Evolutionary conservation across 805 yeast species (phyloP).

Genomic region (Saccharomycopsis sp.): DNA sequence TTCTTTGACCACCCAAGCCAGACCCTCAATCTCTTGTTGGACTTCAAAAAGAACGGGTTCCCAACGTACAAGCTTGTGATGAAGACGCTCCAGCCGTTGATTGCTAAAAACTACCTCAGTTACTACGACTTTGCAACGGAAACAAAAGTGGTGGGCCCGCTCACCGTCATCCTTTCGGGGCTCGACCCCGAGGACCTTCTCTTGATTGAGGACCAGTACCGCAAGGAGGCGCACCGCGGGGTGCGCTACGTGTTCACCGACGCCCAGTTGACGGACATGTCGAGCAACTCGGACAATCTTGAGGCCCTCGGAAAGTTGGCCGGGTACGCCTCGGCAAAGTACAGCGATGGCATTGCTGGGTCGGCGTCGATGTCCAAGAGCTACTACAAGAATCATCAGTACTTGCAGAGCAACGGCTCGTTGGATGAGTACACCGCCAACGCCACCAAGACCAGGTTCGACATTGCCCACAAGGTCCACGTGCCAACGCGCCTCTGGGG

Average conservation of each 20-base stretch:
- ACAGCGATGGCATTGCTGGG: constrained; percentile 1
- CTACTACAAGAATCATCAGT: constrained; percentile 9
- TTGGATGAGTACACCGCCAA: constrained; percentile 7
- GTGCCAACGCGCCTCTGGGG: constrained; percentile 12
- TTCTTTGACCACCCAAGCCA: constrained; percentile 39
- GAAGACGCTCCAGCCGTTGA: constrained; percentile 38
- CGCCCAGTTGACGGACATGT: constrained; percentile 24
- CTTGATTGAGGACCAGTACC: constrained; percentile 20
- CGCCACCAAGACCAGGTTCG: constrained; percentile 3
- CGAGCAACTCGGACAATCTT: neutral
- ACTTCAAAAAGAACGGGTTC: constrained; percentile 33
- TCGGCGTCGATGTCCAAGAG: neutral
- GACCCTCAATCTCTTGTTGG: constrained; percentile 48
- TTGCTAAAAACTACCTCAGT: constrained; percentile 26
- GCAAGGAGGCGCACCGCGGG: constrained; percentile 21
- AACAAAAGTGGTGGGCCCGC: constrained; percentile 7
- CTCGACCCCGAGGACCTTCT: constrained; percentile 22
- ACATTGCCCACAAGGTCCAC: constrained; percentile 2
- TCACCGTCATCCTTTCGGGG: constrained; percentile 16
- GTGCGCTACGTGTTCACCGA: constrained; percentile 35
- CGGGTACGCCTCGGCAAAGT: constrained; percentile 3
- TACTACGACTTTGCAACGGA: constrained; percentile 13
- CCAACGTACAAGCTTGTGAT: constrained; percentile 39
- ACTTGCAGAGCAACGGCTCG: constrained; percentile 20
- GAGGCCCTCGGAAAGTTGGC: constrained; percentile 5